These are phyloP conservation scores for Nemania bipapillata DNA, from an alignment of 2,329 filamentous ascomycete species.

Conservation along the genomic window DNA sequence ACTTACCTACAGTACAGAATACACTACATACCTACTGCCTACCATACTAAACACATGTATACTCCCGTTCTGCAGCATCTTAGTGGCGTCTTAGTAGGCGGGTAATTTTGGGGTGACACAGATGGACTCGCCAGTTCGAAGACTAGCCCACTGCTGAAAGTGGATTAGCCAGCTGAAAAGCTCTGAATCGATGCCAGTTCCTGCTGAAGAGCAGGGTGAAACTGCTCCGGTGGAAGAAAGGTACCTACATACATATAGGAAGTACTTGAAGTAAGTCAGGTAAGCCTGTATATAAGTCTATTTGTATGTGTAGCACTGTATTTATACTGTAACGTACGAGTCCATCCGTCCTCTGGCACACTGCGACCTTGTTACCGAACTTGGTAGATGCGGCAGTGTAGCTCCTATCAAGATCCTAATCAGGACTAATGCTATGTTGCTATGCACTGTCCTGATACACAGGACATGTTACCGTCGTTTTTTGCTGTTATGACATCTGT, in stretches of 20 bases:
- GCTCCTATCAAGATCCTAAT: neutral
- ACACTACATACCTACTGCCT: neutral
- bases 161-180: neutral
- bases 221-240: neutral
- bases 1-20: too few relatives aligned
- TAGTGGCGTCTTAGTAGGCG: conserved; percentile 11
- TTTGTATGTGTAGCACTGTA: neutral
- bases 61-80: neutral
- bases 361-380: neutral
- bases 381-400: neutral
- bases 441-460: neutral
- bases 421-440: neutral
- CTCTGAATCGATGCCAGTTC: neutral
- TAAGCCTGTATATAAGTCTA: too few relatives aligned
- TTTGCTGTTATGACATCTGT: neutral
- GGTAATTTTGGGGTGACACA: conserved; percentile 34
- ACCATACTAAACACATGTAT: conserved; percentile 1
- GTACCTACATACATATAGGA: too few relatives aligned
- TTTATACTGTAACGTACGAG: conserved; percentile 1
- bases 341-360: neutral
- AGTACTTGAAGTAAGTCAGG: too few relatives aligned
- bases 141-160: neutral
- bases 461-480: neutral
- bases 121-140: neutral
- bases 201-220: neutral